Conservation (phyloP, 345 rosid genomes). For the Moricandia moricandioides region DNA sequence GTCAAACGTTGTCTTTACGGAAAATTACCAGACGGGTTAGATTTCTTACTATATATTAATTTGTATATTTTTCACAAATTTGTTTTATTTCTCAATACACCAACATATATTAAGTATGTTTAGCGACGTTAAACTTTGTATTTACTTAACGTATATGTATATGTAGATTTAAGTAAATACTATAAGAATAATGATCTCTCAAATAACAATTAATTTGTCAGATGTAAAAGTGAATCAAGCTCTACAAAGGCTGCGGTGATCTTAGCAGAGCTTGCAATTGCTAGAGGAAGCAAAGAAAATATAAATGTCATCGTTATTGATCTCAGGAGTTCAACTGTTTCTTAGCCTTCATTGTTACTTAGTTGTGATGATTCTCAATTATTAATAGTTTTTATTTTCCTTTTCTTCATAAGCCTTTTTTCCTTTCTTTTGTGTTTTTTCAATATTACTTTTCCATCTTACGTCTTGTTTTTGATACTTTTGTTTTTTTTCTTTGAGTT, state of each 20-base stretch:
- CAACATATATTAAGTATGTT: too few species aligned
- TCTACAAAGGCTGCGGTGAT: constrained; percentile 48
- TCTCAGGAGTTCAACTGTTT: constrained; percentile 30
- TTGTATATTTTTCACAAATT: neutral
- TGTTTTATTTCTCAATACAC: neutral
- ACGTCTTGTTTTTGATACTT: neutral
- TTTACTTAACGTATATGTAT: neutral
- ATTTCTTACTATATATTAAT: neutral
- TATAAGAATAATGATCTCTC: constrained; percentile 4
- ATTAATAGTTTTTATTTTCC: neutral
- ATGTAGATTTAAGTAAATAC: neutral
- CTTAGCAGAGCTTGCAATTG: constrained; percentile 53
- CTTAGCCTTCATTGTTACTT: neutral
- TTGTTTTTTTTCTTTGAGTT: neutral
- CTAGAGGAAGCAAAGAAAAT: constrained; percentile 59
- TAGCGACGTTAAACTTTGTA: too few species aligned
- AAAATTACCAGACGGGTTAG: constrained; percentile 10
- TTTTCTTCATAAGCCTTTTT: neutral
- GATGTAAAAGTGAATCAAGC: constrained; percentile 20
- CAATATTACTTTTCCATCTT: neutral
- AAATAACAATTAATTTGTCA: neutral
- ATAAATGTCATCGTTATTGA: constrained; percentile 59
- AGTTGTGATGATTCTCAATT: neutral
- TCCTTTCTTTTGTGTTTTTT: neutral
- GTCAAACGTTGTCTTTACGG: constrained; percentile 55